Evolutionary conservation across 176 grass and related monocot species (phyloP), one percentile per base, ranked within the genome.

Genomic region (Elymus sibiricus): DNA sequence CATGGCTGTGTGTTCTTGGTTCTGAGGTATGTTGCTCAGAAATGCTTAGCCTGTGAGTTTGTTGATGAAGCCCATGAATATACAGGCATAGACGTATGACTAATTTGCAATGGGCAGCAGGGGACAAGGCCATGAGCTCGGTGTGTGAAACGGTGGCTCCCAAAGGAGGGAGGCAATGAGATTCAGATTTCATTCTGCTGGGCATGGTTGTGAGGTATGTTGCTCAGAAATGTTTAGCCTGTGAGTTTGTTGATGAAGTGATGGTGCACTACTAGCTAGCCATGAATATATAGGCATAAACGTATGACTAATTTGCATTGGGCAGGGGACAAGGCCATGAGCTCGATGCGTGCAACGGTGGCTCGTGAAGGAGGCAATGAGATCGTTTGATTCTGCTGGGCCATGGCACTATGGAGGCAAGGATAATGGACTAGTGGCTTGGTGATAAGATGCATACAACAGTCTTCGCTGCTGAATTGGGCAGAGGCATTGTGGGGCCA

Each of bases 311-410:
- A 83, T 75, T 83, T 46, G 38, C 70, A 28, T 84, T 73, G 86
- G 47, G 64, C 66, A 86, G 79, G 83, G 70, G 70, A 83, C 80
- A 91, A 73, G 56, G 83, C 74, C 68, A 90, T 79, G 74, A 89
- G 62, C 66, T 77, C 53, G 83, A 40, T 77, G 73, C 34, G 29
- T 77, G 64, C 55, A 70, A 49, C 62, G 64, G 0, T 66, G 65
- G 46, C 44, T 47, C 13, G 3, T 47, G 13, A 14, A 47, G 44
- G 44, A 47, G 44, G 44, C 4, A 56, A 3, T 56, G 53, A 1
- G 0, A 56, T 56, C 1, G 19, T 56, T 19, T 56, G 53, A 56
- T 56, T 9, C 19, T 56, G 53, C 19, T 56, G 53, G 7, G 53
- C 67, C 77, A 88, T 76, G 31, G 61, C 28, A 31, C n/a, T 12